Conservation (phyloP, 257 asterid genomes). For the Nicotiana undulata region DNA sequence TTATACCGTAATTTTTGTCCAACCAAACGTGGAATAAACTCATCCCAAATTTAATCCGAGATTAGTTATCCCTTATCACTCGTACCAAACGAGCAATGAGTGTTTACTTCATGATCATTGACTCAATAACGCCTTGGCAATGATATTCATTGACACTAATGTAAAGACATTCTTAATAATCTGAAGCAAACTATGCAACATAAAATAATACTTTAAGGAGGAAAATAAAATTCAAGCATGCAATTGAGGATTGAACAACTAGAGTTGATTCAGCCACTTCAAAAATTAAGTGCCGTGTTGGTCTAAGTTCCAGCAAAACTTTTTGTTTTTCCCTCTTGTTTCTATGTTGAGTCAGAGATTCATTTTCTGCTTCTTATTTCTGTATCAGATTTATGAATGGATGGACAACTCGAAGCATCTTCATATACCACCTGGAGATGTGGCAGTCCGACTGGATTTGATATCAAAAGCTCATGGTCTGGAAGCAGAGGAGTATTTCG, state of each 20-base stretch:
- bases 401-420: background rate
- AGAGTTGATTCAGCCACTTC: too few species aligned
- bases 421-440: slow-evolving; percentile 11
- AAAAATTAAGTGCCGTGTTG: too few species aligned
- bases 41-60: too few species aligned
- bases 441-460: slow-evolving; percentile 21
- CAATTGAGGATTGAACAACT: background rate
- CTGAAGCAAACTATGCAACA: background rate
- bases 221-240: background rate
- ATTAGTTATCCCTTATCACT: too few species aligned
- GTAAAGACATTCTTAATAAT: background rate
- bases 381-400: slow-evolving; percentile 16
- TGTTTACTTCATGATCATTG: too few species aligned
- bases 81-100: too few species aligned
- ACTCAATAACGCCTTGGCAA: background rate
- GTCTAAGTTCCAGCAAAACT: background rate
- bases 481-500: slow-evolving; percentile 15
- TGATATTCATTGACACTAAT: background rate
- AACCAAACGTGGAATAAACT: too few species aligned
- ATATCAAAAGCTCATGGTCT: slow-evolving; percentile 17
- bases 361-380: background rate
- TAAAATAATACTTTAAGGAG: background rate
- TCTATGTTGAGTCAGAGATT: background rate
- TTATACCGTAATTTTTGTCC: too few species aligned
- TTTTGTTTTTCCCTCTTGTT: background rate